Evolutionary conservation across 202 grass and related monocot species (phyloP).

Genomic region (Setaria italica): DNA sequence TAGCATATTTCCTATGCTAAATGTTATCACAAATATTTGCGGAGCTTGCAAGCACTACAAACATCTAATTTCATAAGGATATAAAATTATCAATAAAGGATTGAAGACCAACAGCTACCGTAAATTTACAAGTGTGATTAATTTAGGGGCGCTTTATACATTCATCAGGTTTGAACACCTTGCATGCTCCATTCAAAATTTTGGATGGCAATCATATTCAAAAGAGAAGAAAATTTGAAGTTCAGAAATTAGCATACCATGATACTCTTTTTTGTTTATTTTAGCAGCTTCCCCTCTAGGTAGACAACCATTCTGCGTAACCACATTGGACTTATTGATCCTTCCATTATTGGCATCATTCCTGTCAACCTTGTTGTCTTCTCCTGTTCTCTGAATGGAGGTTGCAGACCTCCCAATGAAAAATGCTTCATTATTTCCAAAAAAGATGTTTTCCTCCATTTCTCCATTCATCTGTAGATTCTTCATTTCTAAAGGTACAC

Average conservation of each 20-base stretch:
- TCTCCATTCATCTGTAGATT: constrained; percentile 23
- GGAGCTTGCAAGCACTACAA: constrained; percentile 4
- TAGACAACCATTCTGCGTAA: constrained; percentile 33
- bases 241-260: constrained; percentile 52
- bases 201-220: constrained; percentile 4
- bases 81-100: constrained; percentile 22
- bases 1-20: constrained; percentile 24
- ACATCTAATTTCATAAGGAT: constrained; percentile 33
- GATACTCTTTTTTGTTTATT: constrained; percentile 46
- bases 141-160: constrained; percentile 13
- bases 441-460: constrained; percentile 34
- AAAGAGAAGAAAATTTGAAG: neutral
- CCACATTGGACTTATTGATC: constrained; percentile 32
- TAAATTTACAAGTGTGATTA: constrained; percentile 1
- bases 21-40: neutral
- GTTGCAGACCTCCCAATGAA: constrained; percentile 19
- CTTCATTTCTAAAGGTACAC: constrained; percentile 43
- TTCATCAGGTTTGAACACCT: constrained; percentile 5
- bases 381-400: constrained; percentile 28
- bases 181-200: constrained; percentile 23
- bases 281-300: constrained; percentile 22
- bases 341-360: constrained; percentile 29
- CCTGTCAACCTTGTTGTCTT: constrained; percentile 38
- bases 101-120: neutral
- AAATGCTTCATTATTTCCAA: constrained; percentile 26